Base-by-base conservation (phyloP, 192 early-diverging fungal species). In the Piromyces sp. region DNA sequence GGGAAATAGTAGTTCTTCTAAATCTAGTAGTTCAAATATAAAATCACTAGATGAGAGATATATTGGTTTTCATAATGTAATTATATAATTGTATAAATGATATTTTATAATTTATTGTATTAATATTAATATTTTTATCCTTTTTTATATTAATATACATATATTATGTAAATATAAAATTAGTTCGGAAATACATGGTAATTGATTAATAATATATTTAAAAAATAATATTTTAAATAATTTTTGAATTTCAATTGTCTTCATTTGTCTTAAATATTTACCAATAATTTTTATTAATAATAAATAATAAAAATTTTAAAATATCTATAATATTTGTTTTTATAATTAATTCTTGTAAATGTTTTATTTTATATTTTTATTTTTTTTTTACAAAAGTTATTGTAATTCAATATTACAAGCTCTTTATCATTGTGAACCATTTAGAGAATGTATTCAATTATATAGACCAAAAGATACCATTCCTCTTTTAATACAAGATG, bases 361-460 rank as follows among this genome's bases (percentile, higher is more conserved):
- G 6, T 29, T 13, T 13, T 22, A 29, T 29, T n/a, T 30, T 29
- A 30, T 13, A 13, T 17, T 12, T 51, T 85, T 28, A 83, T 58
- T 26, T 16, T 37, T 12, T n/a, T n/a, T n/a, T n/a, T n/a, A n/a
- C n/a, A 83, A 17, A 80, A 93, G 96, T 85, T 99, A 99, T 84
- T 93, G 94, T 83, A 99, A 97, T 87, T 97, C 96, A 11, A 93
- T 99, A 16, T 86, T 99, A 5, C 96, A 99, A 88, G 94, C 95
- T 26, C 89, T 99, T 80, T 99, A 98, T 87, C 96, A 94, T 84
- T 96, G 96, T 86, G 89, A 91, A 79, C 94, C 96, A 0, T 99
- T 99, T 84, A 93, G 97, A 81, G 94, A 97, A 85, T 96, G 94
- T 83, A 93, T 98, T 28, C 30, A 33, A 19, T 79, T 30, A 38